Conservation (phyloP, 495 filamentous ascomycete genomes). For the Oleoguttula mirabilis region DNA sequence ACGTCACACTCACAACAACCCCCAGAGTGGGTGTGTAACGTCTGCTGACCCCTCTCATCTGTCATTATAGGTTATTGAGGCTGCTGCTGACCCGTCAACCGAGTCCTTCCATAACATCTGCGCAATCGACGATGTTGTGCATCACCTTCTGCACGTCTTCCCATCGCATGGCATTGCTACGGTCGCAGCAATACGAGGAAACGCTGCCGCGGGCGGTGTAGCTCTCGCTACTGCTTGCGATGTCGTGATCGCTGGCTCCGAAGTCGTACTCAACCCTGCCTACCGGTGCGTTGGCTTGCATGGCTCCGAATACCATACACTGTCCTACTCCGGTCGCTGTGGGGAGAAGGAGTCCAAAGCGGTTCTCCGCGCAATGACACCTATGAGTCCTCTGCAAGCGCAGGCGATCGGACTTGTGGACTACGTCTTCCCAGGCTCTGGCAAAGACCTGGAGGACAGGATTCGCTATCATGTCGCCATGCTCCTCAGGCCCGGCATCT, state of each 20-base stretch:
- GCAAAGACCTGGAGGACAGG: slow-evolving; percentile 5
- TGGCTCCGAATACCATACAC: slow-evolving; percentile 12
- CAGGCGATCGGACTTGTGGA: slow-evolving; percentile 10
- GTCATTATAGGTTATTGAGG: too few species aligned
- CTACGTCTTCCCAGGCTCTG: slow-evolving; percentile 13
- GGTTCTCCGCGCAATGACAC: slow-evolving; percentile 10
- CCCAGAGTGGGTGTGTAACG: too few species aligned
- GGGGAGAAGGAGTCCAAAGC: slow-evolving; percentile 2
- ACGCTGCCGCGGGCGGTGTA: slow-evolving; percentile 15
- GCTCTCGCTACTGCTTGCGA: slow-evolving; percentile 13
- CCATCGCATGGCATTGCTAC: slow-evolving; percentile 5
- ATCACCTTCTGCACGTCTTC: slow-evolving; percentile 10
- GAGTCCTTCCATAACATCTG: slow-evolving; percentile 16
- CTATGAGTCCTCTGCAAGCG: slow-evolving; percentile 10
- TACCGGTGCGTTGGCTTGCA: slow-evolving; percentile 11
- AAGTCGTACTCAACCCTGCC: slow-evolving; percentile 15
- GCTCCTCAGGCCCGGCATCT: background rate
- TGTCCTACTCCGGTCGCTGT: slow-evolving; percentile 13
- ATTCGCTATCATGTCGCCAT: slow-evolving; percentile 5
- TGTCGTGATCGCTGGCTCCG: slow-evolving; percentile 10
- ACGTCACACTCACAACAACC: too few species aligned
- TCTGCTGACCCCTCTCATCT: too few species aligned
- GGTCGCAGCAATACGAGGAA: slow-evolving; percentile 13
- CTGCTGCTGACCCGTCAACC: slow-evolving; percentile 1
- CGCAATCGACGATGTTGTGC: slow-evolving; percentile 12